These are phyloP conservation scores for Eudorina sp. DNA, from an alignment of 139 green algal genomes.

Conservation along the genomic window DNA sequence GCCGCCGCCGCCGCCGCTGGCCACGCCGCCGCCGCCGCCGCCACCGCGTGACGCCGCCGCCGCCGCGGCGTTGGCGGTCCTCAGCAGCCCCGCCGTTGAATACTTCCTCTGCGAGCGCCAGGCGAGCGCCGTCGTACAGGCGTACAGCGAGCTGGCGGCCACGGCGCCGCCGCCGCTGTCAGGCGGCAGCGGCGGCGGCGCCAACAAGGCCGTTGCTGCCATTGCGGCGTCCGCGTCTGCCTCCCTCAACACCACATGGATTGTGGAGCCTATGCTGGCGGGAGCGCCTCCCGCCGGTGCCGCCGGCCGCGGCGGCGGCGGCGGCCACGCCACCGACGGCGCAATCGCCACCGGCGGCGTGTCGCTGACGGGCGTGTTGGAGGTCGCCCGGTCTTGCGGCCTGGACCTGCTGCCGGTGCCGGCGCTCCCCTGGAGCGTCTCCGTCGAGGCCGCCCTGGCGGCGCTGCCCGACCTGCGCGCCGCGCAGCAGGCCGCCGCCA, in stretches of 20 bases:
- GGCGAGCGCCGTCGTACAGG: not conserved
- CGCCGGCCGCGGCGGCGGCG: not conserved
- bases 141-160: constrained; percentile 11
- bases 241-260: not conserved
- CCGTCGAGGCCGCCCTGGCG: not conserved
- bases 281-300: not conserved
- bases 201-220: not conserved
- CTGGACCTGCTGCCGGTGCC: constrained; percentile 31
- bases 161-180: not conserved
- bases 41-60: not conserved
- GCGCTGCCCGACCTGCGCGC: not conserved
- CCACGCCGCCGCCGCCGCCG: not conserved
- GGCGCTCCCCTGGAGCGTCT: not conserved
- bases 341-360: not conserved
- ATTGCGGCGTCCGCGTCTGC: not conserved
- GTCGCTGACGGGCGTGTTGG: not conserved
- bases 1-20: not conserved
- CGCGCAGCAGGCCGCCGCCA: not conserved
- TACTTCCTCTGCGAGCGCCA: constrained; percentile 39
- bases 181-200: not conserved
- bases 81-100: constrained; percentile 15
- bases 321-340: not conserved
- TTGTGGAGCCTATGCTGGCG: not conserved
- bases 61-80: not conserved
- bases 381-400: not conserved